phyloP scores from a whole-genome alignment of 225 moss, liverwort and hornwort genomes.

The Rhytidiadelphus loreus region DNA sequence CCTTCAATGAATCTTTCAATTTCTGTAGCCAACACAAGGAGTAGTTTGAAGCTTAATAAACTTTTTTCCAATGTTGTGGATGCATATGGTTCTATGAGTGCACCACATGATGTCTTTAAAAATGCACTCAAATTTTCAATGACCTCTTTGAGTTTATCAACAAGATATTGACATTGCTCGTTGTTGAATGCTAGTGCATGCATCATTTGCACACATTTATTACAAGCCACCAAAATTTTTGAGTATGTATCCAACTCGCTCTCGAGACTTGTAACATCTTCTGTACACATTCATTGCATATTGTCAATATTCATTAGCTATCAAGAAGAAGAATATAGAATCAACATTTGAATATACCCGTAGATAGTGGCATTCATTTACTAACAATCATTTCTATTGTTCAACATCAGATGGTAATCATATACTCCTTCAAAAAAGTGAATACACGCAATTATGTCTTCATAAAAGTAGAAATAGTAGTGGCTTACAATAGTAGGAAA shows the following conservation, averaged over 20 bases:
- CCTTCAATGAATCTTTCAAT: too few species aligned
- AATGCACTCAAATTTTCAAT: background rate
- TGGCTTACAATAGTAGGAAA: too few species aligned
- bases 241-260: background rate
- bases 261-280: background rate
- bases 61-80: background rate
- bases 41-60: background rate
- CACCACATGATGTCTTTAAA: background rate
- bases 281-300: background rate
- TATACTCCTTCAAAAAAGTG: background rate
- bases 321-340: background rate
- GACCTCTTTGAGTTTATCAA: background rate
- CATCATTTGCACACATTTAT: background rate
- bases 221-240: background rate
- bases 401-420: background rate
- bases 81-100: background rate
- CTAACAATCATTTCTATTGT: background rate
- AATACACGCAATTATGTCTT: too few species aligned
- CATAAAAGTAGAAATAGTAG: too few species aligned
- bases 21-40: background rate
- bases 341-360: rapidly evolving
- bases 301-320: background rate
- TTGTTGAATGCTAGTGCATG: background rate
- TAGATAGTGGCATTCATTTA: background rate
- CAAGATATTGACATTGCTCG: background rate